phyloP scores from a whole-genome alignment of 1,139 yeast species.

The Yamadazyma buinensis region DNA sequence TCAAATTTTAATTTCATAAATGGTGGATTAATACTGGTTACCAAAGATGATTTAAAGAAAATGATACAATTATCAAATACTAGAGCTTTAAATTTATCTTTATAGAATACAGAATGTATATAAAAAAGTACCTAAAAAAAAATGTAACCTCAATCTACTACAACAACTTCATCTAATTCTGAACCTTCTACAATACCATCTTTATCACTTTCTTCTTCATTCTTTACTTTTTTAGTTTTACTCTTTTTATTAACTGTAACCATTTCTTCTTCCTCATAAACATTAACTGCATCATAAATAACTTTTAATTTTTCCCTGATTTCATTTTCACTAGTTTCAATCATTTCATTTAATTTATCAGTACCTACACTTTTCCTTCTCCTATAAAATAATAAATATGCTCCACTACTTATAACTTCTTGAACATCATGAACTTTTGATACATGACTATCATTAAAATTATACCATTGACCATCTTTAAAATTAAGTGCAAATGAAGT shows the following conservation, averaged over 20 bases:
- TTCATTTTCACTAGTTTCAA: constrained; percentile 20
- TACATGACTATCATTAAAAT: constrained; percentile 85
- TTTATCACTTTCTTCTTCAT: no score
- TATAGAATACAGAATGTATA: neutral
- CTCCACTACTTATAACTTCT: constrained; percentile 71
- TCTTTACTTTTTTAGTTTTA: neutral
- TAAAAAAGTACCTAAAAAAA: neutral
- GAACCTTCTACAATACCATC: no score
- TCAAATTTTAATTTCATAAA: constrained; percentile 18
- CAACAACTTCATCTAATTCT: no score
- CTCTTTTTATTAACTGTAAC: constrained; percentile 6
- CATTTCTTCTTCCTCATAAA: constrained; percentile 14
- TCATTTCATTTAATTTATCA: constrained; percentile 22
- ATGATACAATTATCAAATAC: constrained; percentile 44
- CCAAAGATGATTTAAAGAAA: constrained; percentile 41
- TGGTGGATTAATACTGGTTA: constrained; percentile 29
- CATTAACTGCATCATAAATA: constrained; percentile 16
- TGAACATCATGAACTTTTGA: constrained; percentile 54
- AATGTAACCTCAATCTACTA: no score
- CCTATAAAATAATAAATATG: constrained; percentile 82
- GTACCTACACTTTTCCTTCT: constrained; percentile 49
- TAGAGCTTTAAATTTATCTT: constrained; percentile 18
- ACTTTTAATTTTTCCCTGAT: constrained; percentile 12
- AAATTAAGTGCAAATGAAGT: constrained; percentile 86
- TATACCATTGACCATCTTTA: constrained; percentile 79